Base-by-base conservation (phyloP, 768 basidiomycete species). In the Russula sp. region DNA sequence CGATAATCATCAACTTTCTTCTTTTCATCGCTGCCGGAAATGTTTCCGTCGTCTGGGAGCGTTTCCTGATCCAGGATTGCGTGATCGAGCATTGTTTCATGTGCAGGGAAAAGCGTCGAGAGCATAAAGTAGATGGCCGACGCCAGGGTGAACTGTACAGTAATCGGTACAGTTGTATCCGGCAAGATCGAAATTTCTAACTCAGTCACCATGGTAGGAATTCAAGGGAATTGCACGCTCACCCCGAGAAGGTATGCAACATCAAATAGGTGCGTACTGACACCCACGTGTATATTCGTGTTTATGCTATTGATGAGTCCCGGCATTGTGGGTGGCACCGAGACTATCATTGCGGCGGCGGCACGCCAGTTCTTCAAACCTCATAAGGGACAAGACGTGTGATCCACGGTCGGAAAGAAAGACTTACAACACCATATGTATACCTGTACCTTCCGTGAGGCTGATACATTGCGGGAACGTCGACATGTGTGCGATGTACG, bases 381-480 rank as follows among this genome's bases (percentile, higher is more conserved):
- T 8, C 6, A 13, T 36, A n/a, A 28, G n/a, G 26, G 53, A 26
- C 36, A 30, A 32, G 50, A 38, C 48, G 24, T 44, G 22, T 32
- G n/a, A 22, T 28, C n/a, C 26, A 55, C 48, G 26, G 46, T 53
- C 26, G 64, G 50, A 67, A 52, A 52, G 10, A 26, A 13, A 62
- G 28, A 48, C 42, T 66, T 71, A 89, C 13, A 22, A 22, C 91
- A 2, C 11, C 92, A 49, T 79, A 79, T 69, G 78, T 84, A 73
- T 93, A 94, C 13, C 36, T 36, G 36, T 36, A 36, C 36, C 11
- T 13, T 36, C 13, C 36, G 8, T 36, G 13, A 36, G 89, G 90
- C 68, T 84, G 80, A 71, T 94, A 95, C 82, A 94, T 87, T 3
- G 89, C 85, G 2, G 90, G 88, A 1, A 94, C 89, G 68, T 94